Base-by-base conservation (phyloP, 345 rosid species). In the Chamaenerion angustifolium region DNA sequence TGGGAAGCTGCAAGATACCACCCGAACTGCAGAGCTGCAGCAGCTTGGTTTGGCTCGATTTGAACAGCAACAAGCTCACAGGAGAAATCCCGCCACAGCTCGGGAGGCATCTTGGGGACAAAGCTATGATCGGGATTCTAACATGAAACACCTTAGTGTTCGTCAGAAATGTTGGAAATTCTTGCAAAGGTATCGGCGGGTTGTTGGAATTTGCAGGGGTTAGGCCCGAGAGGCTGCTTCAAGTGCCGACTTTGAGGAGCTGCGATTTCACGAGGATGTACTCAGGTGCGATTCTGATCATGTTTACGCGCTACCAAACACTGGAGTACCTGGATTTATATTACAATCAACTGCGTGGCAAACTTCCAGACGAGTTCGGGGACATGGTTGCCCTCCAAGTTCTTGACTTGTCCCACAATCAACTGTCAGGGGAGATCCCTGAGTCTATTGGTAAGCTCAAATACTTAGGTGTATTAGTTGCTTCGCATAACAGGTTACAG, bases 121-220 rank as follows among this genome's bases (percentile, higher is more conserved):
- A 86, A 67, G 77, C 95, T 15, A 63, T 83, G 52, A 68, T 75
- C 49, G 98, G 86, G 55, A 75, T 86, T 56, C 82, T 81, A 25
- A 72, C 94, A 0, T 94, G 95, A 0, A 90, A 83, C 55, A 86
- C 96, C 18, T 52, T 90, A 56, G 98, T 83, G 21, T 86, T 90
- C 23, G 98, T 90, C 4, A 66, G 98, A 57, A 86, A 82, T 45
- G 90, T 86, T 1, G 98, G 98, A 9, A 86, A 90, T 62, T 83
- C 98, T 0, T 83, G 98, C 53, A 84, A 81, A 75, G 98, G 98
- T 10, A 94, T 81, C 0, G 96, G 98, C 50, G 98, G 98, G 25
- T 64, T 90, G 64, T 58, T 90, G 52, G 98, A 90, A 58, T 90
- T 90, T 18, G 74, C 94, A 0, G 98, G 98, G 2, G 83, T 90